Conservation (phyloP, 2,329 filamentous ascomycete genomes). For the Apiospora saccharicola region DNA sequence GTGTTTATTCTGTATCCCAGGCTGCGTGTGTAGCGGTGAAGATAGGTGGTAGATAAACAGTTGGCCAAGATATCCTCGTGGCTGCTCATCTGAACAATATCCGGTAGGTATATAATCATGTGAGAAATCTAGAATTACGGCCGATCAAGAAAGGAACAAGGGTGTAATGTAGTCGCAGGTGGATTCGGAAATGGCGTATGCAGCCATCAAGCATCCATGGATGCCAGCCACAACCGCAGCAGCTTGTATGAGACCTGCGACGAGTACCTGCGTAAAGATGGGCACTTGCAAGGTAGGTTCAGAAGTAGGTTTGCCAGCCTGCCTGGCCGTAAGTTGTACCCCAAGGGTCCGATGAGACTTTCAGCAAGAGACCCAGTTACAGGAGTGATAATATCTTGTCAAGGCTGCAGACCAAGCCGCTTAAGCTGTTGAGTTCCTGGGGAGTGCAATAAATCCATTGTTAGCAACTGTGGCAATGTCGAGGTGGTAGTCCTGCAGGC, state of each 20-base stretch:
- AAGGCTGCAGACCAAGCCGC: not conserved
- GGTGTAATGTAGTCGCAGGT: not conserved
- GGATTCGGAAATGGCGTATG: not conserved
- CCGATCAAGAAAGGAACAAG: not conserved
- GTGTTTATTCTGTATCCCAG: not conserved
- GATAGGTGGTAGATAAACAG: not conserved
- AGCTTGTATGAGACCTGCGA: not conserved
- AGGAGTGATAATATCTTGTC: not conserved
- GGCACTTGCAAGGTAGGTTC: not conserved
- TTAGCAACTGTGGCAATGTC: not conserved
- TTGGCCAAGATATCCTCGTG: not conserved
- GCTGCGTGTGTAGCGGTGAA: not conserved
- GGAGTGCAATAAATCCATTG: not conserved
- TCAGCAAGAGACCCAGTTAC: not conserved
- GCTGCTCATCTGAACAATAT: not conserved
- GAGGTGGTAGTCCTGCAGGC: not conserved
- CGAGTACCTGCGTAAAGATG: constrained; percentile 10
- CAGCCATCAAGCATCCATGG: not conserved
- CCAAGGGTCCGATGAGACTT: not conserved
- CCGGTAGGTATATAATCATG: constrained; percentile 2
- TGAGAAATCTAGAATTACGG: not conserved
- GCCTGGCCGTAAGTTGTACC: not conserved
- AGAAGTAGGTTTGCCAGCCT: not conserved
- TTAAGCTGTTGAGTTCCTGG: not conserved
- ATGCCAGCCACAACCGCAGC: not conserved